A percentile compares a stretch with the other conserved stretches of the same genome.
Evolutionary conservation across 805 yeast genomes (phyloP).

Genomic region (Suhomyces tanzawaensis): DNA sequence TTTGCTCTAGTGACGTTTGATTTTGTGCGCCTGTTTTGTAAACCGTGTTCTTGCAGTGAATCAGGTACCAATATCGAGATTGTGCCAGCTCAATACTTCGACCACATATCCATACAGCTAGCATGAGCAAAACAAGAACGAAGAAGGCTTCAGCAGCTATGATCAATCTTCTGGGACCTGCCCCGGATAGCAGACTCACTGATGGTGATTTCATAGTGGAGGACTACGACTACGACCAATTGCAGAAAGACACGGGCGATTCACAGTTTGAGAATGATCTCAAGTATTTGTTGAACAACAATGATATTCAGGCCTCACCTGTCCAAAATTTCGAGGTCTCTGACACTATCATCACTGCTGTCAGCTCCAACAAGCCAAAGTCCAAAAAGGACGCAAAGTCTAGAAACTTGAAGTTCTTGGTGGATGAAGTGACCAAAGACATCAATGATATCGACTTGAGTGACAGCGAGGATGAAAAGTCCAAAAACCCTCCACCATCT

Average conservation of each 20-base stretch:
- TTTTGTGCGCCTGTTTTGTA: no score
- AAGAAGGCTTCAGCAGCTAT: not conserved
- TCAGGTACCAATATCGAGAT: not conserved
- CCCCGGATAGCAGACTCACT: not conserved
- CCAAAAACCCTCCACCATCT: not conserved
- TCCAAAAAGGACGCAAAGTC: conserved; percentile 1
- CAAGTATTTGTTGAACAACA: conserved; percentile 24
- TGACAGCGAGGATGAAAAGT: conserved; percentile 19
- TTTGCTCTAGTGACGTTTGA: no score
- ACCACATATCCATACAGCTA: not conserved
- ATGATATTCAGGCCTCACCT: conserved; percentile 1
- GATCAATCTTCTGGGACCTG: conserved; percentile 5
- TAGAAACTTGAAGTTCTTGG: conserved; percentile 10
- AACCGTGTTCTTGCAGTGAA: not conserved
- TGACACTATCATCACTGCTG: conserved; percentile 1
- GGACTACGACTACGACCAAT: conserved; percentile 14
- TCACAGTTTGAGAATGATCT: conserved; percentile 30
- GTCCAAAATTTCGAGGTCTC: not conserved
- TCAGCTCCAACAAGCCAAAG: conserved; percentile 4
- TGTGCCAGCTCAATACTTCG: not conserved
- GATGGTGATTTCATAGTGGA: not conserved
- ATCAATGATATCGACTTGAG: conserved; percentile 24
- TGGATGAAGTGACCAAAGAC: conserved; percentile 28
- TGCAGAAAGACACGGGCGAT: conserved; percentile 12
- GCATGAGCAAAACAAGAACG: conserved; percentile 3